These are phyloP conservation scores for Phyllachora maydis DNA, from an alignment of 2,329 filamentous ascomycete genomes.

Conservation along the genomic window DNA sequence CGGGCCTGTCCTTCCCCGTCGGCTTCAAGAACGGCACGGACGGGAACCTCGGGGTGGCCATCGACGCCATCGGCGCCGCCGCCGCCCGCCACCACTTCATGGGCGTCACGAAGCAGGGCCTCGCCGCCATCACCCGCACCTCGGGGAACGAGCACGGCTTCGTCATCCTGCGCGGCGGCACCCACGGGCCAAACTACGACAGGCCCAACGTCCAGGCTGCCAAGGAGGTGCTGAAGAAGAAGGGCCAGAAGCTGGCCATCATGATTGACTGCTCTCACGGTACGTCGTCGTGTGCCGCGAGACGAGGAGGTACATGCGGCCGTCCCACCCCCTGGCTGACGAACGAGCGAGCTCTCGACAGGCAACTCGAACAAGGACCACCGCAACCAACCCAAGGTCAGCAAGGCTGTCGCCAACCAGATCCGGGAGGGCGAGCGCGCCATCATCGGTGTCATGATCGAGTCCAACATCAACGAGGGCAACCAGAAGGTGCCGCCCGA, in stretches of 20 bases:
- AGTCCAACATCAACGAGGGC: constrained; percentile 87
- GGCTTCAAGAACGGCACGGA: constrained; percentile 99
- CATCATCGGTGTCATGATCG: constrained; percentile 96
- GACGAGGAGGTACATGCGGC: not conserved
- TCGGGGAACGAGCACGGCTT: constrained; percentile 93
- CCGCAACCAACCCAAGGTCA: constrained; percentile 90
- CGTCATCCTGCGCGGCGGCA: constrained; percentile 83
- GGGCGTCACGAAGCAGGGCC: constrained; percentile 92
- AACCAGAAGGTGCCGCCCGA: constrained; percentile 77
- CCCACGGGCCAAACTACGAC: constrained; percentile 85
- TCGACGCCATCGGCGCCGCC: constrained; percentile 84
- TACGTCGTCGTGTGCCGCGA: constrained; percentile 17
- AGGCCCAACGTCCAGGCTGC: constrained; percentile 60
- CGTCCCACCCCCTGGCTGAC: no score
- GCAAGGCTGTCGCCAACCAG: constrained; percentile 63
- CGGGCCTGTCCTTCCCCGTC: constrained; percentile 88
- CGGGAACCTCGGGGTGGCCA: constrained; percentile 72
- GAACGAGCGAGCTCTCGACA: constrained; percentile 13
- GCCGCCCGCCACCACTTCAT: constrained; percentile 89
- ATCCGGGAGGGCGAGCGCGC: constrained; percentile 68
- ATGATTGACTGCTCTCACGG: constrained; percentile 99
- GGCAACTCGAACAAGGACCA: constrained; percentile 97
- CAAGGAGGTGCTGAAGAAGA: constrained; percentile 60
- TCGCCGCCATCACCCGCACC: constrained; percentile 87
- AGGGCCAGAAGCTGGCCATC: constrained; percentile 70